phyloP scores from a whole-genome alignment of 2,329 filamentous ascomycete genomes.

The Aspergillus persii region DNA sequence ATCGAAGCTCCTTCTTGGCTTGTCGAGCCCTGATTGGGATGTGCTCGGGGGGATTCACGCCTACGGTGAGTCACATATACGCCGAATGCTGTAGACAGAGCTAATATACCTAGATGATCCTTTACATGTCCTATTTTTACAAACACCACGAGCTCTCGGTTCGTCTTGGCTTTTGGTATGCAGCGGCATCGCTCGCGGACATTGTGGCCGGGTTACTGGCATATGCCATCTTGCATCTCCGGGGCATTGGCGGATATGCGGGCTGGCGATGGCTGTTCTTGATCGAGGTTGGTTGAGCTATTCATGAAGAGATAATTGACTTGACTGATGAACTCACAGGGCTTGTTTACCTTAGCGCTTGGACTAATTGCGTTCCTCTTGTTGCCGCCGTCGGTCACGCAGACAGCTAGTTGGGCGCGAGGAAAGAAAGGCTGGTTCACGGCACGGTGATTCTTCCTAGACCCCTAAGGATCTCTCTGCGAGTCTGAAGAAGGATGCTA shows the following conservation, averaged over 20 bases:
- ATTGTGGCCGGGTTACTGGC: conserved; percentile 46
- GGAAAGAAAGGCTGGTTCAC: conserved; percentile 60
- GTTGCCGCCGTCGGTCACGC: conserved; percentile 58
- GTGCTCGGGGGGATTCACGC: conserved; percentile 49
- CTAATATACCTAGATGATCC: conserved; percentile 21
- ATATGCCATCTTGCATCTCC: conserved; percentile 38
- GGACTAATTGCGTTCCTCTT: conserved; percentile 44
- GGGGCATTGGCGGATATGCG: conserved; percentile 28
- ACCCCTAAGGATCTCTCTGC: not conserved
- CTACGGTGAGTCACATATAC: conserved; percentile 21
- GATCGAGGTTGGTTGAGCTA: conserved; percentile 38
- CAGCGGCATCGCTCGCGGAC: conserved; percentile 37
- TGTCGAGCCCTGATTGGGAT: conserved; percentile 45
- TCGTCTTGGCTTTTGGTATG: conserved; percentile 26
- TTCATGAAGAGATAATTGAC: conserved; percentile 29
- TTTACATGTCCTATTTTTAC: conserved; percentile 70
- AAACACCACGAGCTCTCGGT: conserved; percentile 64
- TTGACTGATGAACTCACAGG: conserved; percentile 9
- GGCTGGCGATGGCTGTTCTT: conserved; percentile 39
- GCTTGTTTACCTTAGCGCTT: conserved; percentile 22
- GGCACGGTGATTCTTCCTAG: conserved; percentile 40
- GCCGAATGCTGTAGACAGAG: not conserved
- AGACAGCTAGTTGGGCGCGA: conserved; percentile 46
- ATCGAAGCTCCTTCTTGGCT: conserved; percentile 39
- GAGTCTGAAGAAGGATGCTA: not conserved